Base-by-base conservation (phyloP, 495 filamentous ascomycete species). In the Penicillium coffeae region DNA sequence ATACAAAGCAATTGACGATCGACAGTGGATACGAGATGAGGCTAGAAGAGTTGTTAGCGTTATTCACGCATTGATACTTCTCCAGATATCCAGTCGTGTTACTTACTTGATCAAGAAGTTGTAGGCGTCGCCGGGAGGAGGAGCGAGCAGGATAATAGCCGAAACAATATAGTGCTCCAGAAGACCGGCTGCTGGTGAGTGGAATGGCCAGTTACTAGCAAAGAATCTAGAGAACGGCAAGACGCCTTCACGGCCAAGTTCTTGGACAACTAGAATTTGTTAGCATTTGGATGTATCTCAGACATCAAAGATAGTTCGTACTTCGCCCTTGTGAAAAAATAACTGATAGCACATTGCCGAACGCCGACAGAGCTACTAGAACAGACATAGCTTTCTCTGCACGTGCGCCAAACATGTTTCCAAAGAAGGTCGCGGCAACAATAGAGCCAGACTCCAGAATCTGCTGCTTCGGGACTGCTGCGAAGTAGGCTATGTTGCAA, bases 401-500 rank as follows among this genome's bases (percentile, higher is more conserved):
- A 4, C 66, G 67, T 21, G 70, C 63, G 9, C 84, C 83, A 50
- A 87, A 84, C 40, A 88, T 76, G 48, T 88, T 86, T 16, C 77
- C 64, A 64, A 88, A 86, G 63, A 89, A 80, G 1, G 75, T 55
- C 0, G 80, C 83, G 2, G 83, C 85, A 15, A 87, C 76, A 8
- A 85, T 75, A 13, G 76, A 73, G 16, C 78, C 79, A 0, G 80
- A 80, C 3, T 68, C 67, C 8, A 81, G 65, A 54, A 88, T 78
- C 39, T 86, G 80, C 14, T 77, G 72, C 50, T 80, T 82, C 16
- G 81, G 74, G 5, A 87, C 82, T 0, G 81, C 85, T 3, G 81
- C 81, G 50, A 88, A 87, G 62, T 87, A 88, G 46, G 85, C 84
- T 40, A 88, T 78, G 64, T 88, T 87, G 56, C 77, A 79, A 19